Base-by-base conservation (phyloP, 2,329 filamentous ascomycete species). In the Mariannaea elegans region DNA sequence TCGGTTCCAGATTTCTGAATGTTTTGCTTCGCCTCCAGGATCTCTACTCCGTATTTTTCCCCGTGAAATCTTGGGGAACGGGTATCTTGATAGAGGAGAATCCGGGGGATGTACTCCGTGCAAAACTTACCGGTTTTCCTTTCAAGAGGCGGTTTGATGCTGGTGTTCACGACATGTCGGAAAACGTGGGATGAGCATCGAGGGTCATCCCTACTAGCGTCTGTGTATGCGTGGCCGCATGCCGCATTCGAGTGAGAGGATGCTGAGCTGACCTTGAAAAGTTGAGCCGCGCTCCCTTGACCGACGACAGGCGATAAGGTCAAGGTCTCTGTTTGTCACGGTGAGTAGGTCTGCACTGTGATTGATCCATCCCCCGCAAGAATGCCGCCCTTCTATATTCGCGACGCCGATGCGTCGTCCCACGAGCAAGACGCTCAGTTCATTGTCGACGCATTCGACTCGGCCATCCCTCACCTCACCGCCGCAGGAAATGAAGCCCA, bases 391-490 rank as follows among this genome's bases (percentile, higher is more conserved):
- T 73, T 74, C 49, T 54, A 49, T 49, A 61, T 74, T 31, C 68
- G 72, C 27, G 62, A 72, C 27, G 69, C 63, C 18, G 54, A 51
- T 18, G 50, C 52, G 31, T 54, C 57, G 36, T 61, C 57, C n/a
- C 55, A 67, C 31, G 73, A 75, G 61, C 55, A 66, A 27, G 73
- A 76, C 61, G 64, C 65, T 51, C 54, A 67, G 29, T 73, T 73
- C 67, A 71, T 76, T 39, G 54, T 71, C 27, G 65, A 66, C 23
- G 72, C 71, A 45, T 73, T 74, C 63, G 67, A 73, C 59, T 73
- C 70, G 9, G 68, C 65, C 8, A 45, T 76, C 34, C 65, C 70
- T 45, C 64, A 70, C 52, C 67, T 76, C 44, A 62, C 47, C 34
- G 65, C 67, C 12, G 56, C 67, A 16, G 73, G 68, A 31, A 73